Base-by-base conservation (phyloP, 139 green algal species). In the Chlorella vulgaris region DNA sequence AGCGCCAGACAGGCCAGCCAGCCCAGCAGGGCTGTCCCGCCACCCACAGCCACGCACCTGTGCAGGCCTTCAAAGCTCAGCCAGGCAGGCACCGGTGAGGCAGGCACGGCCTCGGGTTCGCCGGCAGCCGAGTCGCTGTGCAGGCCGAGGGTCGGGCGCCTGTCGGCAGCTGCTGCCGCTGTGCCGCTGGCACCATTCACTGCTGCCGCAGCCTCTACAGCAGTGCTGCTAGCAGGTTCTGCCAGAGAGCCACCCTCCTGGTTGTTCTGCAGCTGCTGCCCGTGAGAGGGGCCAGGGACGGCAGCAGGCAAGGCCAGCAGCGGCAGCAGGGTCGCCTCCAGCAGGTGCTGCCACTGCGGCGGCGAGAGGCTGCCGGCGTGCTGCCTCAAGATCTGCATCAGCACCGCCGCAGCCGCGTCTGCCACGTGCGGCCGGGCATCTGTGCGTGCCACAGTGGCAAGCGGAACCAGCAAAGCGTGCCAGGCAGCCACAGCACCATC, bases 401-500 rank as follows among this genome's bases (percentile, higher is more conserved):
- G 87, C 60, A 91, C 86, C 80, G 94, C 93, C 19, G 96, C 78
- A 0, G 94, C 91, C 15, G 86, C 47, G 55, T 88, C 91, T 1
- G 96, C 85, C 62, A 98, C 95, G 67, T 97, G 92, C 0, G 88
- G 87, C 15, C 95, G 88, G 4, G 93, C 91, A 87, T 99, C 97
- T 83, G 97, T 97, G 26, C 74, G 71, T 0, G 97, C 96, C n/a
- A 99, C 89, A 84, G 98, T 95, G 6, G 89, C 95, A 22, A 99
- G 89, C 13, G 96, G 96, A 7, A 93, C 94, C 47, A 99, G 92
- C 78, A 99, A 86, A 10, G 94, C 93, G 86, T 98, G 97, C 97
- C 97, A 99, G 81, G 97, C 98, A 86, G 96, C 95, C 63, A 97
- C 81, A 61, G 96, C 92, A 53, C 94, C 91, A 71, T 98, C 94